These are phyloP conservation scores for Aspergillus baeticus DNA, from an alignment of 495 filamentous ascomycete species.

Conservation along the genomic window DNA sequence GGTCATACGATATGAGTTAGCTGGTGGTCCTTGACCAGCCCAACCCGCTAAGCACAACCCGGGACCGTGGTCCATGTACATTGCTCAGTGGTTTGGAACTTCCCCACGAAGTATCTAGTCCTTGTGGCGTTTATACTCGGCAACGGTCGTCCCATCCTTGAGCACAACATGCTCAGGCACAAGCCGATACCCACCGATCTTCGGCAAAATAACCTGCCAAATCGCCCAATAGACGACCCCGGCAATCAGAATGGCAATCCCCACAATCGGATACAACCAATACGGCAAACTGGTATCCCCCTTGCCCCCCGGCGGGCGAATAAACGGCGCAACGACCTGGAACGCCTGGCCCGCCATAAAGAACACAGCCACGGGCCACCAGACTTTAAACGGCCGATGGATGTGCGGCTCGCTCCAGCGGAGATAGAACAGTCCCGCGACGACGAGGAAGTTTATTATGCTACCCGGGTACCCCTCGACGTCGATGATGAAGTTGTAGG, in stretches of 20 bases:
- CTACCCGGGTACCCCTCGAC: constrained; percentile 57
- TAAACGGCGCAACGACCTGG: constrained; percentile 38
- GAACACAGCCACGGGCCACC: constrained; percentile 23
- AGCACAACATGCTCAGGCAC: constrained; percentile 2
- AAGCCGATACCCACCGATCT: not conserved
- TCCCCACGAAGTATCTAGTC: no score
- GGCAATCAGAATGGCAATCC: constrained; percentile 29
- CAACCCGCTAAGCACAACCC: no score
- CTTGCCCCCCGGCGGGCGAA: constrained; percentile 34
- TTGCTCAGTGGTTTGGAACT: no score
- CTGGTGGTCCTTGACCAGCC: no score
- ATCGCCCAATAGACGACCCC: constrained; percentile 29
- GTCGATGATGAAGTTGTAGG: constrained; percentile 66
- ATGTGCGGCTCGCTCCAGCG: constrained; percentile 12
- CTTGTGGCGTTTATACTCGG: not conserved
- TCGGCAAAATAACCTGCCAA: not conserved
- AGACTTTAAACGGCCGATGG: constrained; percentile 19
- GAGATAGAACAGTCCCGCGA: constrained; percentile 25
- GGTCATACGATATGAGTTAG: no score
- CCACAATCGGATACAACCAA: constrained; percentile 37
- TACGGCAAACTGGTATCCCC: constrained; percentile 38
- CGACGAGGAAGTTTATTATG: constrained; percentile 17
- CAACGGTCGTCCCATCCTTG: constrained; percentile 1
- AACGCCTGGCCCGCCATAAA: constrained; percentile 31
- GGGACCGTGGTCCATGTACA: no score